phyloP scores from a whole-genome alignment of 129 eudicot genomes.

The Pseudognaphalium luteoalbum region DNA sequence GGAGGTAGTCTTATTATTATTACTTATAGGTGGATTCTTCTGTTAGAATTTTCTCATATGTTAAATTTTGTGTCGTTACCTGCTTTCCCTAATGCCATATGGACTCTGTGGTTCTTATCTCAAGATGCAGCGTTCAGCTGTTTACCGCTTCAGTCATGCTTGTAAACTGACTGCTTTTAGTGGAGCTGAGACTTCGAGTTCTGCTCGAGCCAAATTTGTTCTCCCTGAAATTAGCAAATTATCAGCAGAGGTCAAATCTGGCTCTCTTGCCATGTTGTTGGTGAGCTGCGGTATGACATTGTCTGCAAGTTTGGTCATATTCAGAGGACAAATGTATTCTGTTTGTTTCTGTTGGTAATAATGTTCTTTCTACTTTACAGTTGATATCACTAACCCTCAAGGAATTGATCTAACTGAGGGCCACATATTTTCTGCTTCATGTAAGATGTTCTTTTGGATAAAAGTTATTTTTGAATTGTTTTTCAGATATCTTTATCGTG shows the following conservation, averaged over 20 bases:
- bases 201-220: constrained; percentile 55
- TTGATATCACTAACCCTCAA: constrained; percentile 34
- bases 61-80: constrained; percentile 8
- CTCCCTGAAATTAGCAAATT: constrained; percentile 79
- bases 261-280: constrained; percentile 66
- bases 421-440: constrained; percentile 46
- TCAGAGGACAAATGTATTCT: background rate
- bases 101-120: constrained; percentile 18
- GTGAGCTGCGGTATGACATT: constrained; percentile 77
- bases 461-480: background rate
- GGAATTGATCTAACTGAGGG: constrained; percentile 46
- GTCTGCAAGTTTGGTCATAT: constrained; percentile 12
- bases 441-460: constrained; percentile 44
- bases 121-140: constrained; percentile 59
- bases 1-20: constrained; percentile 50
- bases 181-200: constrained; percentile 39
- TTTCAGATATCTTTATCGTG: constrained; percentile 3
- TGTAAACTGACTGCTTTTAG: constrained; percentile 47
- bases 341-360: constrained; percentile 17
- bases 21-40: constrained; percentile 11
- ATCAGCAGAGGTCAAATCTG: constrained; percentile 63
- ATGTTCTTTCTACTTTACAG: constrained; percentile 36
- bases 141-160: constrained; percentile 59
- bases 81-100: constrained; percentile 33
- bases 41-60: background rate